These are phyloP conservation scores for Sinapis alba DNA, from an alignment of 441 rosid genomes.

Conservation along the genomic window DNA sequence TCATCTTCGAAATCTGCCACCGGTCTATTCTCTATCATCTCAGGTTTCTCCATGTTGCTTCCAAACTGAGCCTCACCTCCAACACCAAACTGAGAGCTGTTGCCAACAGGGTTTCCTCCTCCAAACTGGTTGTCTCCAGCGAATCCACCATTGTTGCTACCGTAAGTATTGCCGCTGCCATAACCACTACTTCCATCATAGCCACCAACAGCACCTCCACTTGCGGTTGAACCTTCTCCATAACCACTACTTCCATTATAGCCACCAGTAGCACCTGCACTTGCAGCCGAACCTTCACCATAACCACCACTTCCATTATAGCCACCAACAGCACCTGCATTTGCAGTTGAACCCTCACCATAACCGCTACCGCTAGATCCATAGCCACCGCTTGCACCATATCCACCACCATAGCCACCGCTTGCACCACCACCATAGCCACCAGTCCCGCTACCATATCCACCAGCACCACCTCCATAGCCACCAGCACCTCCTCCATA, in stretches of 20 bases:
- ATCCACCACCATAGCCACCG: slow-evolving; percentile 31
- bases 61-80: slow-evolving; percentile 38
- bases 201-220: slow-evolving; percentile 33
- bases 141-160: slow-evolving; percentile 30
- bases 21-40: slow-evolving; percentile 24
- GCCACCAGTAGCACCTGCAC: slow-evolving; percentile 34
- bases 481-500: slow-evolving; percentile 33
- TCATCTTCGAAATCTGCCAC: slow-evolving; percentile 40
- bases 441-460: slow-evolving; percentile 24
- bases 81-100: slow-evolving; percentile 26
- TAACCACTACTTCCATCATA: slow-evolving; percentile 34
- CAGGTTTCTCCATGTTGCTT: slow-evolving; percentile 23
- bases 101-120: slow-evolving; percentile 34
- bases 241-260: slow-evolving; percentile 32
- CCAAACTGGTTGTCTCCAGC: slow-evolving; percentile 32
- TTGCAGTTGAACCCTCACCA: no score
- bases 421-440: slow-evolving; percentile 30
- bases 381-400: slow-evolving; percentile 18
- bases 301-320: slow-evolving; percentile 2
- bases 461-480: slow-evolving; percentile 27
- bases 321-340: neutral
- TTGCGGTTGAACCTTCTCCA: slow-evolving; percentile 33
- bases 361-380: slow-evolving; percentile 17
- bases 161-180: slow-evolving; percentile 35
- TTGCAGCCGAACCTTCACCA: slow-evolving; percentile 34